Evolutionary conservation across 768 basidiomycete species (phyloP).

Genomic region (Erythrobasidium yunnanense): DNA sequence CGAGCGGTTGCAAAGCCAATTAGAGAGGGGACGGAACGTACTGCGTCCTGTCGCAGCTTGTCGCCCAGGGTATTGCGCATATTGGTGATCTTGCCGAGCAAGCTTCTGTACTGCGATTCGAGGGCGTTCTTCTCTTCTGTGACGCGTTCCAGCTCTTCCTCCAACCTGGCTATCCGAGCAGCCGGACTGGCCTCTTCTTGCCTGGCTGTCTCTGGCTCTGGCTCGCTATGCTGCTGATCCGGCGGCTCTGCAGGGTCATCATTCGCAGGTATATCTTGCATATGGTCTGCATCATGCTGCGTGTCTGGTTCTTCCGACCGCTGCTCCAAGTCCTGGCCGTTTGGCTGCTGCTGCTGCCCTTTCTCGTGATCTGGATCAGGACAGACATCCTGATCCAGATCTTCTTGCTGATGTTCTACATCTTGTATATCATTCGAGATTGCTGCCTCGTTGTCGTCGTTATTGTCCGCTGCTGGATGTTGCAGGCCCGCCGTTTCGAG

Average conservation of each 20-base stretch:
- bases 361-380: too few relatives aligned
- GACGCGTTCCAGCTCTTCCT: conserved; percentile 63
- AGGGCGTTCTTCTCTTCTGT: conserved; percentile 79
- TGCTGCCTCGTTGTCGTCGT: too few relatives aligned
- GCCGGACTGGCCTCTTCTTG: not conserved
- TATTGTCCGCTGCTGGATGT: too few relatives aligned
- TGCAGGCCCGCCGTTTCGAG: too few relatives aligned
- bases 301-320: too few relatives aligned
- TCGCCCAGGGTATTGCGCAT: conserved; percentile 90
- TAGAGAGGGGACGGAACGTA: too few relatives aligned
- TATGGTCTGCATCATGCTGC: not conserved
- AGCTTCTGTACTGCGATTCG: conserved; percentile 68
- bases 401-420: too few relatives aligned
- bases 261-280: not conserved
- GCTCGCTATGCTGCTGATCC: not conserved
- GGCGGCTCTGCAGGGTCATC: not conserved
- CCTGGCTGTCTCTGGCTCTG: not conserved
- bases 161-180: conserved; percentile 45
- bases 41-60: conserved; percentile 91
- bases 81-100: conserved; percentile 75
- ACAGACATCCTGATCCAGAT: too few relatives aligned
- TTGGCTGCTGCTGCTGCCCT: too few relatives aligned
- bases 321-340: too few relatives aligned
- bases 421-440: too few relatives aligned
- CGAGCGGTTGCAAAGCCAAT: too few relatives aligned